Evolutionary conservation across 2,329 filamentous ascomycete genomes (phyloP).

Genomic region (Trichoderma lentiforme): DNA sequence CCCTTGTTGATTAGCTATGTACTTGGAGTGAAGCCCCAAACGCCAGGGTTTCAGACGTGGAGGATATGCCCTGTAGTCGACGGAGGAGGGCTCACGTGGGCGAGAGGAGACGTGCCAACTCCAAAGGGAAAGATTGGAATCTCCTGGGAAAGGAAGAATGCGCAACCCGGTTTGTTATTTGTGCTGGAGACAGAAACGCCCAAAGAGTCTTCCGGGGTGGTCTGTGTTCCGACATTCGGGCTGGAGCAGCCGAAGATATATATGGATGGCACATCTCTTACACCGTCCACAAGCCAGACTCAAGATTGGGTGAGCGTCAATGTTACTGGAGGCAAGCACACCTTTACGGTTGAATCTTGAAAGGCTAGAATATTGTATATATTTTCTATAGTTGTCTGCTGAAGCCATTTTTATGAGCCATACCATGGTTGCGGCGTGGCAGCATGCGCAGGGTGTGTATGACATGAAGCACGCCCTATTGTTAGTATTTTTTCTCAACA

Average conservation of each 20-base stretch:
- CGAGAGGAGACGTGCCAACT: conserved; percentile 42
- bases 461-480: background rate
- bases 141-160: conserved; percentile 16
- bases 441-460: too few relatives aligned
- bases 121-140: conserved; percentile 27
- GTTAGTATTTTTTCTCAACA: background rate
- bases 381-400: background rate
- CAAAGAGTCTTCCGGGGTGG: background rate
- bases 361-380: background rate
- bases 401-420: background rate
- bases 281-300: background rate
- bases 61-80: conserved; percentile 35
- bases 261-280: background rate
- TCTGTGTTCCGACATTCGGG: background rate
- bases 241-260: background rate
- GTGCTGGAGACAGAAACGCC: background rate
- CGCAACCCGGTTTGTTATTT: background rate
- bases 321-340: background rate
- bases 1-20: conserved; percentile 45
- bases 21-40: conserved; percentile 44
- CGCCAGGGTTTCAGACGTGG: conserved; percentile 44
- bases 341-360: background rate
- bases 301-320: background rate
- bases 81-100: conserved; percentile 38
- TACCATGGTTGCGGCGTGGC: background rate